phyloP scores from a whole-genome alignment of 306 rosid genomes.

The Argentina anserina region DNA sequence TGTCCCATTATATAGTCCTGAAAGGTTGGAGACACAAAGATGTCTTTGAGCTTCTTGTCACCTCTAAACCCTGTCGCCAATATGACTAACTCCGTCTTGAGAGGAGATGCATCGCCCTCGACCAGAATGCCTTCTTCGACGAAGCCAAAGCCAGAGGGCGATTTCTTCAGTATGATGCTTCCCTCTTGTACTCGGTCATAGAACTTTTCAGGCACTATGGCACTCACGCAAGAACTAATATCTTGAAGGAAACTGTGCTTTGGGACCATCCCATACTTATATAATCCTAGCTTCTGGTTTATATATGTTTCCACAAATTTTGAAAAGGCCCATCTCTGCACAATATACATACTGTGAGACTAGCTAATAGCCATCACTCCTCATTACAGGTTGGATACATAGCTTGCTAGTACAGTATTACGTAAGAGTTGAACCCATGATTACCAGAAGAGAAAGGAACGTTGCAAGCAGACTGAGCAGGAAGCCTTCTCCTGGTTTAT shows the following conservation, averaged over 20 bases:
- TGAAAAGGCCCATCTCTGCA: conserved; percentile 55
- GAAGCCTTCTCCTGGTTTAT: conserved; percentile 59
- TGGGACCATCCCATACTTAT: conserved; percentile 68
- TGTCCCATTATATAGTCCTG: conserved; percentile 38
- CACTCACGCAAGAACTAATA: conserved; percentile 37
- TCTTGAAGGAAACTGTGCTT: conserved; percentile 47
- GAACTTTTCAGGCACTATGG: conserved; percentile 47
- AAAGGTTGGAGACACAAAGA: conserved; percentile 49
- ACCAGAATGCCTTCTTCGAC: neutral
- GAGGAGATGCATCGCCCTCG: neutral
- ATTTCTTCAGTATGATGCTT: conserved; percentile 51
- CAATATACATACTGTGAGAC: neutral
- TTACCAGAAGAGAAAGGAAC: conserved; percentile 59
- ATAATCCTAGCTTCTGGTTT: conserved; percentile 35
- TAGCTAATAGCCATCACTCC: neutral
- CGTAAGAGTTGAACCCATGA: too few species aligned
- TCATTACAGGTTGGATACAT: too few species aligned
- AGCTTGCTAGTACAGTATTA: too few species aligned
- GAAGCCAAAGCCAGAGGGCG: conserved; percentile 17
- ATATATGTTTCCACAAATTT: conserved; percentile 60
- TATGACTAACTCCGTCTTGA: neutral
- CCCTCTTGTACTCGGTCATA: conserved; percentile 60
- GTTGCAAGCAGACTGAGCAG: conserved; percentile 48
- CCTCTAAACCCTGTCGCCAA: conserved; percentile 49
- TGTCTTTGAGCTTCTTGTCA: conserved; percentile 52